Conservation (phyloP, 2,329 filamentous ascomycete species). For the Colletotrichum sp. region DNA sequence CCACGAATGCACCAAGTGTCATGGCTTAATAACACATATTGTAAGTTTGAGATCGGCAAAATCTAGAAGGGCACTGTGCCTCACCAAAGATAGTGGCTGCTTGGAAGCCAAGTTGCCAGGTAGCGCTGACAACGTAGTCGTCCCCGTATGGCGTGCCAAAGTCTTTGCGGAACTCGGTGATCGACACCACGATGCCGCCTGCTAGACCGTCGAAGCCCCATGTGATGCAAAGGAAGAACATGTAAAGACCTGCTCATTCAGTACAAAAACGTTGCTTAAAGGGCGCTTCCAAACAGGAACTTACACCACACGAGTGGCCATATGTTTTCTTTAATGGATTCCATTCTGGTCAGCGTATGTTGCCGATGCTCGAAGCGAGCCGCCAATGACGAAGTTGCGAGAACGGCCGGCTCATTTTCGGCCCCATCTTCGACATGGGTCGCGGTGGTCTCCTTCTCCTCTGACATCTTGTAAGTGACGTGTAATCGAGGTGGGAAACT, state of each 20-base stretch:
- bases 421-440: not conserved
- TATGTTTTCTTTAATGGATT: conserved; percentile 9
- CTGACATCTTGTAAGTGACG: not conserved
- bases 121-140: conserved; percentile 38
- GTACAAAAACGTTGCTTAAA: not conserved
- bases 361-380: conserved; percentile 8
- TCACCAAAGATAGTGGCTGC: conserved; percentile 39
- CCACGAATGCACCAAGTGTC: not conserved
- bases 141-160: conserved; percentile 40
- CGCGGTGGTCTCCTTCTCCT: not conserved
- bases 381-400: not conserved
- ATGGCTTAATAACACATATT: not conserved
- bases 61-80: not conserved
- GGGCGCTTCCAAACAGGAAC: not conserved
- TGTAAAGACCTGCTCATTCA: conserved; percentile 10
- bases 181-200: conserved; percentile 39
- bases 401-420: not conserved
- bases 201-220: conserved; percentile 39
- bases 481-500: not conserved
- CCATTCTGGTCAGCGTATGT: not conserved
- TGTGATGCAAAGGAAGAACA: conserved; percentile 23
- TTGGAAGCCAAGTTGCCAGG: conserved; percentile 45
- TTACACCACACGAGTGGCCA: not conserved
- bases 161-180: conserved; percentile 45
- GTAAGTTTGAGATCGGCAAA: not conserved